These are phyloP conservation scores for Leccinum truebloodii DNA, from an alignment of 768 basidiomycete species.

Conservation along the genomic window DNA sequence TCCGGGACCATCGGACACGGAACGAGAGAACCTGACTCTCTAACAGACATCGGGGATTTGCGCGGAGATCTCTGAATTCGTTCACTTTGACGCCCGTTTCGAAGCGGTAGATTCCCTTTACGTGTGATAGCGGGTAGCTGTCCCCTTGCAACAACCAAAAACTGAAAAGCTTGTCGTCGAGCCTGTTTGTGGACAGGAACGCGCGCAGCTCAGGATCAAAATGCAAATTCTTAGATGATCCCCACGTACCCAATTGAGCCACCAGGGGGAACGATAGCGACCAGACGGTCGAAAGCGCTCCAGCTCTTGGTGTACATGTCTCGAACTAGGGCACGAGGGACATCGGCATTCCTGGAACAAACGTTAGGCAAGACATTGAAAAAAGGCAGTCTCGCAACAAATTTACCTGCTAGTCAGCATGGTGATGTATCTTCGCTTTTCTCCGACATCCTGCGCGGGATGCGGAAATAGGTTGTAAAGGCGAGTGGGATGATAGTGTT, in stretches of 20 bases:
- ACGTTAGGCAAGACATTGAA: neutral
- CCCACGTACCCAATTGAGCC: conserved; percentile 78
- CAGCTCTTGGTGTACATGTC: conserved; percentile 94
- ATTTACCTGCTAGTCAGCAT: conserved; percentile 68
- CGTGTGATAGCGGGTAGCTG: conserved; percentile 69
- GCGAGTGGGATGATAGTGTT: conserved; percentile 72
- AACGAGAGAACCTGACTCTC: conserved; percentile 82
- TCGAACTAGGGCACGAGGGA: conserved; percentile 79
- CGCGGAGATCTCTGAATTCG: conserved; percentile 86
- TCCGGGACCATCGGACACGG: conserved; percentile 78
- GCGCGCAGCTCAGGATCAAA: neutral
- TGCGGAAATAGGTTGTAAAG: conserved; percentile 77
- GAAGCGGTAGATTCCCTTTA: conserved; percentile 85
- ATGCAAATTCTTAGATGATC: conserved; percentile 4
- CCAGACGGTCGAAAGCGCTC: conserved; percentile 87
- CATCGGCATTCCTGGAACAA: conserved; percentile 70
- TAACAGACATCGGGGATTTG: conserved; percentile 83
- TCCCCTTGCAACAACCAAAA: conserved; percentile 88
- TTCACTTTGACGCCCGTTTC: conserved; percentile 87
- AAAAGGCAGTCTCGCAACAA: neutral
- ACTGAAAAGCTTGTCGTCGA: conserved; percentile 89
- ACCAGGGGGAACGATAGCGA: conserved; percentile 88
- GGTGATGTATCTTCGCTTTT: conserved; percentile 74
- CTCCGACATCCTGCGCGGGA: conserved; percentile 74
- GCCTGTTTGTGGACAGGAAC: conserved; percentile 40